Percentiles rank a stretch among this genome's conserved stretches.
Evolutionary conservation across 805 yeast species (phyloP).

Genomic region (Nakazawaea molendinolei): DNA sequence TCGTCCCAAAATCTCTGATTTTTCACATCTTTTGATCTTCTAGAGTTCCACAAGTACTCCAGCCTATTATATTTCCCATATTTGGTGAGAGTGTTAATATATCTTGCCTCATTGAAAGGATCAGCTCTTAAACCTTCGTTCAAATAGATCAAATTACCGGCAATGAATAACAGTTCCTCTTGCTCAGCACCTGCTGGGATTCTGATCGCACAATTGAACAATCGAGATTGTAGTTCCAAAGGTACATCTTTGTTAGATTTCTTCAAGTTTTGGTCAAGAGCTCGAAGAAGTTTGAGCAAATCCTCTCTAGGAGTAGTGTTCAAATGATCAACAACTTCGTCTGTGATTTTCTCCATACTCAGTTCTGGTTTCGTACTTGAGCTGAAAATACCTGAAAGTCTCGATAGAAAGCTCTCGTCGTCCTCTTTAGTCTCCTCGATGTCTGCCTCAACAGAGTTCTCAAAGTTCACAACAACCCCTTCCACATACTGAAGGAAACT

Average conservation of each 20-base stretch:
- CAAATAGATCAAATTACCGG: conserved; percentile 38
- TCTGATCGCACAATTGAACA: conserved; percentile 35
- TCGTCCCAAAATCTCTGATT: conserved; percentile 48
- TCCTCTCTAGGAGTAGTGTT: conserved; percentile 5
- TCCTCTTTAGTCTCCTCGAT: conserved; percentile 1
- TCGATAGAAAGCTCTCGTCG: conserved; percentile 1
- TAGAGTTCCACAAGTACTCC: conserved; percentile 26
- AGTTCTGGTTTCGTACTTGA: too few species aligned
- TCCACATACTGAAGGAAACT: conserved; percentile 4
- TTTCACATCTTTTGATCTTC: conserved; percentile 27
- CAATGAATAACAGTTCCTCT: conserved; percentile 24
- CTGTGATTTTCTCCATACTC: conserved; percentile 3
- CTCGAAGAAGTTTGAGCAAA: conserved; percentile 7
- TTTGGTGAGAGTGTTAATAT: conserved; percentile 35
- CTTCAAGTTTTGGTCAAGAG: conserved; percentile 6
- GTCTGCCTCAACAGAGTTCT: conserved; percentile 1
- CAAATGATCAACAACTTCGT: not conserved
- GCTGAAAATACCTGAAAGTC: conserved; percentile 2
- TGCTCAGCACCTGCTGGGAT: conserved; percentile 21
- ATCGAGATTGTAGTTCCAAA: conserved; percentile 27
- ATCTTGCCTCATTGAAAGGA: conserved; percentile 43
- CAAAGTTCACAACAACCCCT: not conserved
- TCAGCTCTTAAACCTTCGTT: conserved; percentile 38
- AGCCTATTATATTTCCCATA: conserved; percentile 30
- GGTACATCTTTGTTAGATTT: conserved; percentile 18